Percentiles rank a stretch among this genome's conserved stretches.
Conservation (phyloP, 2,329 filamentous ascomycete species). For the Aspergillus sp. region DNA sequence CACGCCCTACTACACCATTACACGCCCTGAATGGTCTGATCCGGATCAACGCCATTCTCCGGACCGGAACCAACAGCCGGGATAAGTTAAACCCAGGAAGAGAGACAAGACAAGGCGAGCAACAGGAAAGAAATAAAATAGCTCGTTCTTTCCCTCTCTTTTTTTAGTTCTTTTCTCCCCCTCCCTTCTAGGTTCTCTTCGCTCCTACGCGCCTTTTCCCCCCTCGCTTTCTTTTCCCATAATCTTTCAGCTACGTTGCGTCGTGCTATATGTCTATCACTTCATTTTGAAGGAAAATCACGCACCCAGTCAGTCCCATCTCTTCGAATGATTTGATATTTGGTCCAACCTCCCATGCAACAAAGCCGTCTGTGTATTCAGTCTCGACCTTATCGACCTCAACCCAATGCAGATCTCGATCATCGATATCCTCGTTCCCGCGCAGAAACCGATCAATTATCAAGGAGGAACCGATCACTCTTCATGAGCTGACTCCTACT, state of each 20-base stretch:
- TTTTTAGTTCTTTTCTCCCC: neutral
- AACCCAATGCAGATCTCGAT: conserved; percentile 23
- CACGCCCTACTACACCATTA: neutral
- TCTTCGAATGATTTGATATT: neutral
- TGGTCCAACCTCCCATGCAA: neutral
- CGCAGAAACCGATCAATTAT: conserved; percentile 25
- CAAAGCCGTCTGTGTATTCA: neutral
- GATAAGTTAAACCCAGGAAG: neutral
- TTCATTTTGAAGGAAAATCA: neutral
- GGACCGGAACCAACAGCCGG: neutral
- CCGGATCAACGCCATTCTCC: neutral
- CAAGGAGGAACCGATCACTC: conserved; percentile 21
- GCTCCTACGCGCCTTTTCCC: no score
- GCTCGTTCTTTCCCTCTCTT: neutral
- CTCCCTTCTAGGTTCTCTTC: neutral
- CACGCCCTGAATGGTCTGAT: neutral
- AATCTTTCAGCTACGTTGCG: neutral
- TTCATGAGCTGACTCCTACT: conserved; percentile 1
- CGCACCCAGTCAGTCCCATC: neutral
- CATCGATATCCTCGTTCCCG: conserved; percentile 14
- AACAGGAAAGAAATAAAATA: neutral
- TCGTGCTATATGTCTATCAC: neutral
- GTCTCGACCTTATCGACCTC: no score
- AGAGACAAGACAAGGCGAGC: neutral
- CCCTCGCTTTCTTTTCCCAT: neutral